Conservation (phyloP, 2,329 filamentous ascomycete genomes). For the Emmonsiellopsis sp. region DNA sequence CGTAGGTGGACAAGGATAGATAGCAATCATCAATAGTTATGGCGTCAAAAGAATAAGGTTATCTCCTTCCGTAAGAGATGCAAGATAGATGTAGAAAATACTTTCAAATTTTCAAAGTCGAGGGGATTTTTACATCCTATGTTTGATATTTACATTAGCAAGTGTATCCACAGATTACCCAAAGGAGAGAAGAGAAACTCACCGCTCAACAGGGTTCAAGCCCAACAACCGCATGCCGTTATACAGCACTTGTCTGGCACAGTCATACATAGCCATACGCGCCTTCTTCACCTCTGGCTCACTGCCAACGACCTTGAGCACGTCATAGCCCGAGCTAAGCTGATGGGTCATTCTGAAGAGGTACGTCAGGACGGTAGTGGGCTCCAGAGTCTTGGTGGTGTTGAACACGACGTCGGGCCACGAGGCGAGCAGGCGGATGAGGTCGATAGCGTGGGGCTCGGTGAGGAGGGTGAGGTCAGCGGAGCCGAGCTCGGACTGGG, state of each 20-base stretch:
- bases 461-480: conserved; percentile 53
- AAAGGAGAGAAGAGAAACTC: neutral
- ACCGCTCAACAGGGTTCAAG: conserved; percentile 55
- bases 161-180: neutral
- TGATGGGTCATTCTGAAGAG: conserved; percentile 59
- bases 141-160: neutral
- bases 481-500: conserved; percentile 39
- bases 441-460: conserved; percentile 53
- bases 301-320: conserved; percentile 52
- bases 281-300: conserved; percentile 51
- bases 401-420: conserved; percentile 58
- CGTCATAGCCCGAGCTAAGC: conserved; percentile 54
- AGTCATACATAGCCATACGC: conserved; percentile 53
- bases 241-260: conserved; percentile 53
- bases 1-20: too few species aligned
- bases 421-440: conserved; percentile 52
- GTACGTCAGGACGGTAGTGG: conserved; percentile 57
- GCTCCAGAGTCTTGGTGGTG: conserved; percentile 58
- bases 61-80: neutral
- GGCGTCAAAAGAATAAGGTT: too few species aligned
- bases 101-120: too few species aligned
- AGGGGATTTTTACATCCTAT: neutral
- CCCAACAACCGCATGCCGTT: conserved; percentile 60
- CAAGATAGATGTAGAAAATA: neutral
- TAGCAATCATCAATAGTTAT: too few species aligned